Percentiles rank a stretch among this genome's conserved stretches.
Conservation (phyloP, 2,329 filamentous ascomycete genomes). For the Talaromyces sp. region DNA sequence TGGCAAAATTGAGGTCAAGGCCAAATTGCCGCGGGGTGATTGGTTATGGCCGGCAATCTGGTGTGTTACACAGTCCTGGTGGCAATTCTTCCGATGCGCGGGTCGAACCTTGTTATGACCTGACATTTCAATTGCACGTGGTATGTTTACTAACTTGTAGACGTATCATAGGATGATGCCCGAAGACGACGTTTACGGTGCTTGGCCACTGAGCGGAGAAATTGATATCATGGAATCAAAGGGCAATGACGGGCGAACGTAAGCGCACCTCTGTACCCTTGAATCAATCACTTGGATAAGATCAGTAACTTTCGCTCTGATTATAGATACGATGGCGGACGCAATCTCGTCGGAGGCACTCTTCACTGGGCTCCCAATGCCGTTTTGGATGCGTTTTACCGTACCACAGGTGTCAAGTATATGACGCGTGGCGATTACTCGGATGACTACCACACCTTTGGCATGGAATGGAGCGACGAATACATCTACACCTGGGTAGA, state of each 20-base stretch:
- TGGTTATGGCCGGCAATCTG: conserved; percentile 20
- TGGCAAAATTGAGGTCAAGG: conserved; percentile 17
- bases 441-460: conserved; percentile 17
- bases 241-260: conserved; percentile 17
- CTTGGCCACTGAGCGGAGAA: conserved; percentile 19
- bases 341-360: conserved; percentile 16
- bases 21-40: conserved; percentile 18
- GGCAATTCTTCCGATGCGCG: background rate
- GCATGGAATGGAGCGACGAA: conserved; percentile 20
- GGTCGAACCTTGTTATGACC: conserved; percentile 12
- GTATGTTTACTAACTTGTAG: background rate
- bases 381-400: conserved; percentile 16
- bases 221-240: conserved; percentile 21
- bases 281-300: background rate
- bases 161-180: conserved; percentile 16
- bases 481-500: conserved; percentile 21
- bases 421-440: conserved; percentile 19
- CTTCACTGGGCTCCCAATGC: conserved; percentile 18
- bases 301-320: background rate
- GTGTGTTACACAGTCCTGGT: conserved; percentile 8
- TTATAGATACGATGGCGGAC: conserved; percentile 13
- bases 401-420: conserved; percentile 15
- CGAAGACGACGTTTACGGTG: conserved; percentile 9
- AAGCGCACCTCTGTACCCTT: background rate
- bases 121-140: background rate